Base-by-base conservation (phyloP, 2,329 filamentous ascomycete species). In the Alternaria arbusti region DNA sequence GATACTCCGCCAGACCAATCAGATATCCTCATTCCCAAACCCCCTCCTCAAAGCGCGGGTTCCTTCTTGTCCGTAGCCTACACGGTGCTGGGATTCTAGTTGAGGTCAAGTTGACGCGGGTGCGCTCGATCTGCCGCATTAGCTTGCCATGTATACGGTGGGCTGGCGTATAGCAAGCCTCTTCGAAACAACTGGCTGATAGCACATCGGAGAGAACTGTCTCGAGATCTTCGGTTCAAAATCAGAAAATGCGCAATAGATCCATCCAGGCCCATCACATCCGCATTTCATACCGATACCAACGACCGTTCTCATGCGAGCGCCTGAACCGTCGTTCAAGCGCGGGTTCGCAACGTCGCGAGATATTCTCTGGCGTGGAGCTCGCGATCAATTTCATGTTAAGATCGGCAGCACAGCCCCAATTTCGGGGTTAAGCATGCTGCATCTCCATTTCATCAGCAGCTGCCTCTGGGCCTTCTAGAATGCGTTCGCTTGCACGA, bases 371-470 rank as follows among this genome's bases (percentile, higher is more conserved):
- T 52, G 59, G 47, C 36, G 36, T 17, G 36, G 49, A 23, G 40
- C 30, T 54, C 40, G 47, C 60, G 47, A 26, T 49, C 15, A 22
- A 20, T 44, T 36, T 36, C 4, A 12, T 54, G 17, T 11, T 17
- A 17, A 40, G 50, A 55, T 55, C 50, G 43, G 28, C 57, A 47
- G 28, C 50, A 60, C 26, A 60, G 57, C 50, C 57, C 50, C 50
- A 28, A 44, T 43, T 15, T 54, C 50, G 40, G 43, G 9, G 17
- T 25, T 30, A 49, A 17, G 13, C 15, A 32, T 28, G 25, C 17
- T 49, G 20, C 23, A 22, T 25, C 25, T 56, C 54, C 40, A 23
- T 8, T 22, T n/a, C 11, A 47, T 26, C 25, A 17, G 23, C 20
- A 23, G 45, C 10, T 56, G 43, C 43, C 15, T 32, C 26, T 26